phyloP scores from a whole-genome alignment of 192 early-diverging fungal species.

The Umbelopsis isabellina region DNA sequence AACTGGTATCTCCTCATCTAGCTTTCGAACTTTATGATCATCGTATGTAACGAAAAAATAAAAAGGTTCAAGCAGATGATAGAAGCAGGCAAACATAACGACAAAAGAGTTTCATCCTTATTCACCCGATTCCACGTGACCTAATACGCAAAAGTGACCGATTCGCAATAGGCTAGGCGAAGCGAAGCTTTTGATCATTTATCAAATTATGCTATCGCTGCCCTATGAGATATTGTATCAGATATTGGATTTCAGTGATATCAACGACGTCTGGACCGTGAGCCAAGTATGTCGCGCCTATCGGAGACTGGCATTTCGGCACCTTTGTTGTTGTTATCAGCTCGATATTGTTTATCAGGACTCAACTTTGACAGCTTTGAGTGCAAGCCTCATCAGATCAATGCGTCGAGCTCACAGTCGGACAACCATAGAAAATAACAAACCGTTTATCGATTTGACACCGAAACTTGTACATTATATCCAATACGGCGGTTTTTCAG shows the following conservation, averaged over 20 bases:
- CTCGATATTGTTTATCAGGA: neutral
- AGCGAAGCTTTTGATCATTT: neutral
- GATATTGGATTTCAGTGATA: neutral
- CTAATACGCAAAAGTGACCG: neutral
- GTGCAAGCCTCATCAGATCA: neutral
- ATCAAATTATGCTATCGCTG: neutral
- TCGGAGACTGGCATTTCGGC: neutral
- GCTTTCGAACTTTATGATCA: too few species aligned
- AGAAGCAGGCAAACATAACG: too few species aligned
- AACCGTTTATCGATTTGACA: neutral
- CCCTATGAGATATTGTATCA: neutral
- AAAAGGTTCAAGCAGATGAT: too few species aligned
- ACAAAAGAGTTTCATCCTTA: too few species aligned
- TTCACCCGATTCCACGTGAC: too few species aligned
- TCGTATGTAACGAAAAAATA: too few species aligned
- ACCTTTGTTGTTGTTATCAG: neutral
- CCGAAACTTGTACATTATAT: slow-evolving; percentile 1
- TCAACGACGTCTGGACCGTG: slow-evolving; percentile 12
- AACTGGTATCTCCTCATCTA: too few species aligned
- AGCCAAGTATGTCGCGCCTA: slow-evolving; percentile 8
- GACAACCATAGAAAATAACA: neutral
- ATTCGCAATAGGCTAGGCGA: neutral
- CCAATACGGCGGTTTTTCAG: neutral
- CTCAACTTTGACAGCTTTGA: neutral
- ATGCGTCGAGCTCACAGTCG: slow-evolving; percentile 3